Evolutionary conservation across 73 alveolate genomes (phyloP).

Genomic region (Paramecium octaurelia): DNA sequence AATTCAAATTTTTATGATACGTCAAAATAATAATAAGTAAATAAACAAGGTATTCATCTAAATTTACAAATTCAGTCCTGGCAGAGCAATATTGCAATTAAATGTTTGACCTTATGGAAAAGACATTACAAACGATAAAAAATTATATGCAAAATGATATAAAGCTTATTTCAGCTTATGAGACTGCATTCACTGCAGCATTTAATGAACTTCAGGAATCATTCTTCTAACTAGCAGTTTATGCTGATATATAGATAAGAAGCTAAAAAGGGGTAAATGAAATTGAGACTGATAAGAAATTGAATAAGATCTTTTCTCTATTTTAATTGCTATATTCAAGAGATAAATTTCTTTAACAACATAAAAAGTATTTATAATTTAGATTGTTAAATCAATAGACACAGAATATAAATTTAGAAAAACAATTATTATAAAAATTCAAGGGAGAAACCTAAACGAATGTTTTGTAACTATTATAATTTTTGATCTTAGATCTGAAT

Average conservation of each 20-base stretch:
- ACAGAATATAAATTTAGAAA: not conserved
- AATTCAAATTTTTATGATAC: not conserved
- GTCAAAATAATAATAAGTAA: not conserved
- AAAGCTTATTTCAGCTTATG: not conserved
- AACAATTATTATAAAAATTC: not conserved
- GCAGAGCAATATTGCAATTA: not conserved
- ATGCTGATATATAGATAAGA: not conserved
- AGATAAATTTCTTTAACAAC: not conserved
- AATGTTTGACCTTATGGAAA: not conserved
- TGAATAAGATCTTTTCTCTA: not conserved
- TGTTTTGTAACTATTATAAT: not conserved
- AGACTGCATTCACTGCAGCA: not conserved
- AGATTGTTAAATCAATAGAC: not conserved
- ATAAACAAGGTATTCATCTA: not conserved
- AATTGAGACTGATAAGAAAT: not conserved
- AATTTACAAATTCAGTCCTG: not conserved
- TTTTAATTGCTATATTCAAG: not conserved
- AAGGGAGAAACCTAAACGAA: not conserved
- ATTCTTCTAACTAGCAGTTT: not conserved
- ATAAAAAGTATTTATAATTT: not conserved
- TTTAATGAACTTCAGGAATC: not conserved
- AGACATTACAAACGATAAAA: not conserved
- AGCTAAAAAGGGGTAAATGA: not conserved
- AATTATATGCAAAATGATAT: not conserved
- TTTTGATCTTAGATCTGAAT: not conserved